phyloP scores from a whole-genome alignment of 2,329 filamentous ascomycete species.

The Dendryphion nanum region DNA sequence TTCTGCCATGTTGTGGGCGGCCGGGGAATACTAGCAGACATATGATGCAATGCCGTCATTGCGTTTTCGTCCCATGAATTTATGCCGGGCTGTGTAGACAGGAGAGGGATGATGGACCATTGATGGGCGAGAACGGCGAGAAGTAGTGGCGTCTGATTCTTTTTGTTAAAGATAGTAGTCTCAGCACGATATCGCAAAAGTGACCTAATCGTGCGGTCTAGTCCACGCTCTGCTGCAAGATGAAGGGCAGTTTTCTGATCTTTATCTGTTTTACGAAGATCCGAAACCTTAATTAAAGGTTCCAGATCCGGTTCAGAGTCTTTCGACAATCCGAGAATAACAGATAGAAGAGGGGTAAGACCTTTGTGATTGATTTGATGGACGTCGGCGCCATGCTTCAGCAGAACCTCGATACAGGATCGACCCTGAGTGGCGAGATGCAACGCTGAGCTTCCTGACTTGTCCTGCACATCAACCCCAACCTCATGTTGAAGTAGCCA shows the following conservation, averaged over 20 bases:
- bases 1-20: constrained; percentile 23
- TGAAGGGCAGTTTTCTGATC: constrained; percentile 24
- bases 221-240: constrained; percentile 27
- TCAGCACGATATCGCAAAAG: constrained; percentile 25
- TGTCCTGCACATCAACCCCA: constrained; percentile 20
- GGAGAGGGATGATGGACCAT: constrained; percentile 25
- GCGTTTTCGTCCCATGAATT: constrained; percentile 32
- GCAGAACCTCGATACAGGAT: constrained; percentile 22
- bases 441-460: constrained; percentile 24
- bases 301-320: constrained; percentile 24
- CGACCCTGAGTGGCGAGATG: constrained; percentile 23
- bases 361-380: constrained; percentile 15
- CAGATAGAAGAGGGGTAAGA: constrained; percentile 22
- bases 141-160: constrained; percentile 29
- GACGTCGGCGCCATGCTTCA: constrained; percentile 21
- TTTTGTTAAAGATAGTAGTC: constrained; percentile 17
- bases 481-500: constrained; percentile 22
- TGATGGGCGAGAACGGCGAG: constrained; percentile 27
- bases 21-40: constrained; percentile 22
- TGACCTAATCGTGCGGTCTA: constrained; percentile 15
- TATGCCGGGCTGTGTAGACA: constrained; percentile 27
- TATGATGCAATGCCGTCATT: constrained; percentile 31
- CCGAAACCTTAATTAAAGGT: constrained; percentile 20
- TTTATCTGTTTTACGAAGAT: constrained; percentile 15
- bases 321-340: constrained; percentile 10